phyloP scores from a whole-genome alignment of 1,284 basidiomycete genomes.

The Ustilago esculenta region DNA sequence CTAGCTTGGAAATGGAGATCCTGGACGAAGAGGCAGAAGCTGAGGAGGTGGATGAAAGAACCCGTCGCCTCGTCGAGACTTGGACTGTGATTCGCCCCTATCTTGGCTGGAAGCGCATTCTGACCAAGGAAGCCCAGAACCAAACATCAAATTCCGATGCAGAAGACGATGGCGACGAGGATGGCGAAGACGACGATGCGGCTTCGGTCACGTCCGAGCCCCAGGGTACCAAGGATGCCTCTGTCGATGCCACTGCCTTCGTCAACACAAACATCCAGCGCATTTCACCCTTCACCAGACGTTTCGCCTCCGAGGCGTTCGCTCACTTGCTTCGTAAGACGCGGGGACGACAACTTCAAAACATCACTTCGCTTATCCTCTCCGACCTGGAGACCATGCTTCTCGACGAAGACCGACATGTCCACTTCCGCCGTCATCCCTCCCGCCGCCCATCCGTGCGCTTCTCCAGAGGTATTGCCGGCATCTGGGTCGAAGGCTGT shows the following conservation, averaged over 20 bases:
- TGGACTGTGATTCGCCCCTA: constrained; percentile 57
- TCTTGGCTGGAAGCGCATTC: constrained; percentile 48
- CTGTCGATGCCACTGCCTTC: constrained; percentile 5
- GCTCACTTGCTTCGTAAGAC: constrained; percentile 64
- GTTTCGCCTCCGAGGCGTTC: constrained; percentile 64
- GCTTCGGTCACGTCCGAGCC: not conserved
- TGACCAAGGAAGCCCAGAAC: constrained; percentile 6
- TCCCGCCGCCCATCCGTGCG: constrained; percentile 27
- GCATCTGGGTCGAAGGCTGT: constrained; percentile 61
- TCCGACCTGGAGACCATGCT: constrained; percentile 48
- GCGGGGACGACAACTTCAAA: constrained; percentile 44
- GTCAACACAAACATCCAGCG: constrained; percentile 37
- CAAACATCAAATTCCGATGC: not conserved
- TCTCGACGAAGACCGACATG: constrained; percentile 32
- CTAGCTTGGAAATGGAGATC: constrained; percentile 6
- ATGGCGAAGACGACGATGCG: constrained; percentile 12
- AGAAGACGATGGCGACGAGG: constrained; percentile 13
- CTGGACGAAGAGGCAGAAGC: constrained; percentile 31
- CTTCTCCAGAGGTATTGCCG: constrained; percentile 59
- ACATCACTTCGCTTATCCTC: constrained; percentile 49
- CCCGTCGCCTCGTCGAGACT: constrained; percentile 41
- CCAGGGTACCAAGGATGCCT: too few relatives aligned
- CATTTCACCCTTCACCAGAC: constrained; percentile 56
- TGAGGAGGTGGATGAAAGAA: constrained; percentile 38
- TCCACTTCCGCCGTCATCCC: constrained; percentile 22